Evolutionary conservation across 1,284 basidiomycete genomes (phyloP).

Genomic region (Sphagnurus paluster): DNA sequence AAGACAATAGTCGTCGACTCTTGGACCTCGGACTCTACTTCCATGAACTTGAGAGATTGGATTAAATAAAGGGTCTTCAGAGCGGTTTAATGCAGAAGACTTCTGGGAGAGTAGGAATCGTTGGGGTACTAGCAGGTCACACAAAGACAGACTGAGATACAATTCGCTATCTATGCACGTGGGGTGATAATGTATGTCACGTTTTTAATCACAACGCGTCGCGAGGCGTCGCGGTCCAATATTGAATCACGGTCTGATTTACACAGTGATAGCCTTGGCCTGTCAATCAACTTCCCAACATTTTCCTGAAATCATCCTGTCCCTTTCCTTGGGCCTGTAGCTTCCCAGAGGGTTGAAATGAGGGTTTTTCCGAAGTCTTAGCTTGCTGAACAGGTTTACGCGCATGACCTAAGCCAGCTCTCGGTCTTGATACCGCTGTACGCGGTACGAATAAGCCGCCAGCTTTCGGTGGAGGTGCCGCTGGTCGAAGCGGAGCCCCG

Average conservation of each 20-base stretch:
- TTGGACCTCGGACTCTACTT: conserved; percentile 30
- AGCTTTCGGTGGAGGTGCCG: conserved; percentile 38
- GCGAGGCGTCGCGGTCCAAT: too few relatives aligned
- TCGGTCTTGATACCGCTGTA: conserved; percentile 59
- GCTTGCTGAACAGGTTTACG: conserved; percentile 31
- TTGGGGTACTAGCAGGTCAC: too few relatives aligned
- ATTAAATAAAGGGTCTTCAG: background rate
- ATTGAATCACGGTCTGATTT: too few relatives aligned
- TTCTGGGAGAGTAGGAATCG: too few relatives aligned
- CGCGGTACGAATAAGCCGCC: conserved; percentile 65
- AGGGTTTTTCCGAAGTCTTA: conserved; percentile 10
- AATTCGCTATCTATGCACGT: too few relatives aligned
- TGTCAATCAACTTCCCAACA: conserved; percentile 44
- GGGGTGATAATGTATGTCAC: background rate
- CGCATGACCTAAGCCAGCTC: conserved; percentile 65
- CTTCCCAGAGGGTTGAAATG: conserved; percentile 11
- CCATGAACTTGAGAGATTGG: conserved; percentile 7
- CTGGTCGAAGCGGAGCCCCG: conserved; percentile 32
- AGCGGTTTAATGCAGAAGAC: too few relatives aligned
- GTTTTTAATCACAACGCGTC: too few relatives aligned
- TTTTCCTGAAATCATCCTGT: conserved; percentile 81
- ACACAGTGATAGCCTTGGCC: background rate
- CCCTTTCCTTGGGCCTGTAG: conserved; percentile 39
- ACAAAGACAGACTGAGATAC: too few relatives aligned
- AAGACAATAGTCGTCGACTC: conserved; percentile 69